Evolutionary conservation across 345 rosid species (phyloP), one percentile per base, ranked within the genome.

Genomic region (Gossypium arboreum): DNA sequence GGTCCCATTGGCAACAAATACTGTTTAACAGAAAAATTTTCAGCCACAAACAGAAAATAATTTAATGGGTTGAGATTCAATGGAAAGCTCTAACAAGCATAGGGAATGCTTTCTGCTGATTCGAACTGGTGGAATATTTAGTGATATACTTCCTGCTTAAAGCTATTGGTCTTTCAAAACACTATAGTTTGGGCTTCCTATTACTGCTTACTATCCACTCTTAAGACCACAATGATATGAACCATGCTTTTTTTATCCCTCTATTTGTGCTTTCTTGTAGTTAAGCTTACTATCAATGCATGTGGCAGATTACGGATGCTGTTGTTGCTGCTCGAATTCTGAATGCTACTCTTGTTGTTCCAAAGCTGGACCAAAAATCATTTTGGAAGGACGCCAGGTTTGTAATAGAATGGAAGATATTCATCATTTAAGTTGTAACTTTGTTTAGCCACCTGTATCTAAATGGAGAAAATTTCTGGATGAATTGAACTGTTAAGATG

Each of bases 321-420:
- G 98, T 92, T 84, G 99, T 90, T 83, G 98, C 97, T 80, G 97
- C 99, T 13, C 91, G 97, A 9, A 91, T 96, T 81, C 77, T 96
- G 70, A 96, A 96, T 80, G 98, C 99, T 66, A 92, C 99, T 4
- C 98, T 96, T 81, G 94, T 93, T 77, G 88, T 93, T 74, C 99
- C 99, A 17, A 92, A 89, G 84, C 83, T 96, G 71, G 99, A 96
- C 83, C 93, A 88, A 80, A 96, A 96, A 73, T 96, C 99, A 1
- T 96, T 93, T 80, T 96, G 99, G 99, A 93, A 87, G 84, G 99
- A 96, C 70, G 77, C 95, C 17, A 93, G 99, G 99, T 96, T 78
- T 48, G 85, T 63, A 7, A 73, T 47, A 5, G 51, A 73, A 57
- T 74, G 60, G 51, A n/a, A 11, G 18, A 59, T 63, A 20, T 55